A percentile compares a stretch with the other conserved stretches of the same genome.
Conservation (phyloP, 306 rosid species). For the Pyrus communis region DNA sequence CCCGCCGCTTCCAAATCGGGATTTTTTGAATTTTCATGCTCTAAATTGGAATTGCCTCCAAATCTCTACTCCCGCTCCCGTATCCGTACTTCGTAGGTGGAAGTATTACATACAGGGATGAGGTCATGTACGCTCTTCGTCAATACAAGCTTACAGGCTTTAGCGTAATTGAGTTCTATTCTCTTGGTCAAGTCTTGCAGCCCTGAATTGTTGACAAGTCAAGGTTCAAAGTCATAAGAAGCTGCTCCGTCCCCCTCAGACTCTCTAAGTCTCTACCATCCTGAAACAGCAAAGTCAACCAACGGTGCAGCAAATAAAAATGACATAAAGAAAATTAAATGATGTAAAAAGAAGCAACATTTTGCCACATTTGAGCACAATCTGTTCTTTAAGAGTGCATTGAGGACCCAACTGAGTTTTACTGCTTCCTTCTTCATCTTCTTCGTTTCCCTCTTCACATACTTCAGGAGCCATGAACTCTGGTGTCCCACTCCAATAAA, state of each 20-base stretch:
- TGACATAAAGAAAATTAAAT: not conserved
- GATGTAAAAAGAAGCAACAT: not conserved
- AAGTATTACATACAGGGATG: too few species aligned
- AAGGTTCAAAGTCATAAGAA: constrained; percentile 9
- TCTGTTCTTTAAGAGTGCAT: constrained; percentile 40
- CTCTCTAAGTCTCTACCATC: constrained; percentile 28
- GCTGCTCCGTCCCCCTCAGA: constrained; percentile 51
- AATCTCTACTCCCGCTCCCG: too few species aligned
- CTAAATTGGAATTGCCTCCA: too few species aligned
- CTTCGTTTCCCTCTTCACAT: constrained; percentile 54
- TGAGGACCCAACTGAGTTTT: constrained; percentile 41
- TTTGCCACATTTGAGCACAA: not conserved
- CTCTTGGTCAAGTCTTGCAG: too few species aligned
- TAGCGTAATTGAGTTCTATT: too few species aligned
- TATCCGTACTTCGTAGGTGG: too few species aligned
- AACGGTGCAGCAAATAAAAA: not conserved
- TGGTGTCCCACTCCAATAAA: constrained; percentile 55
- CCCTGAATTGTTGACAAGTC: too few species aligned
- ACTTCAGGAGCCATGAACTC: constrained; percentile 99
- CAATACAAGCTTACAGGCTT: too few species aligned
- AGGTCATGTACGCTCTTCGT: too few species aligned
- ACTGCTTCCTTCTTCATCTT: constrained; percentile 33
- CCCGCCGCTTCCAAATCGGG: too few species aligned
- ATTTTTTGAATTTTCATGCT: too few species aligned
- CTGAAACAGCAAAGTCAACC: constrained; percentile 10